phyloP scores from a whole-genome alignment of 1,139 yeast species.

The Geotrichum citri-aurantii region DNA sequence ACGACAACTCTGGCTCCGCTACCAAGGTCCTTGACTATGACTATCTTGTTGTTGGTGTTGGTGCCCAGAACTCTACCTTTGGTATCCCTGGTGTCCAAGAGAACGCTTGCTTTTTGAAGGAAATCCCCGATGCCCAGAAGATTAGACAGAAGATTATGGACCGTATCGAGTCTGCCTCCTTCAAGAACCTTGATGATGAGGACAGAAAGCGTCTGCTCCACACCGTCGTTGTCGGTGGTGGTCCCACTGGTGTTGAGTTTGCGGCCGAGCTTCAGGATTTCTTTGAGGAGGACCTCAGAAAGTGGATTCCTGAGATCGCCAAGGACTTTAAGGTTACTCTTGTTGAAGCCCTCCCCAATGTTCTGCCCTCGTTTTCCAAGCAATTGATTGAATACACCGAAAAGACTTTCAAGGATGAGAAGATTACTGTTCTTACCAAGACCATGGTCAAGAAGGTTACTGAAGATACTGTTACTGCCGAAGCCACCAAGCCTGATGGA shows the following conservation, averaged over 20 bases:
- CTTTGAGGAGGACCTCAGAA: conserved; percentile 80
- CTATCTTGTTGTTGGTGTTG: conserved; percentile 81
- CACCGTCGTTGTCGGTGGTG: conserved; percentile 90
- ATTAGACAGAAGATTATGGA: conserved; percentile 74
- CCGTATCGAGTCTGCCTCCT: conserved; percentile 75
- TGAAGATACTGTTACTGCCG: conserved; percentile 60
- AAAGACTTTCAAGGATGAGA: conserved; percentile 70
- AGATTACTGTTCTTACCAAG: conserved; percentile 70
- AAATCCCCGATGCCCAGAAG: conserved; percentile 72
- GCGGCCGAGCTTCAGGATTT: conserved; percentile 95
- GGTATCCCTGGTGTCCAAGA: conserved; percentile 92
- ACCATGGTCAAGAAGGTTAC: conserved; percentile 86
- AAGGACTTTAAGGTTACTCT: conserved; percentile 75
- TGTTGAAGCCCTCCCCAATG: conserved; percentile 88
- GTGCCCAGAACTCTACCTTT: conserved; percentile 87
- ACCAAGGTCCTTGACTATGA: conserved; percentile 47
- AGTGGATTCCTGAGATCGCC: conserved; percentile 85
- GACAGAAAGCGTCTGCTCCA: conserved; percentile 77
- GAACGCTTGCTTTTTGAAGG: conserved; percentile 73
- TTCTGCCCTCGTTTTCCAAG: conserved; percentile 79
- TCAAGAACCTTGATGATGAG: conserved; percentile 65
- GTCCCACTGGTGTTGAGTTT: conserved; percentile 95
- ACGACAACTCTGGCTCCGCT: conserved; percentile 14
- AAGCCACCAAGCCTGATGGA: conserved; percentile 66
- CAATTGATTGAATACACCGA: conserved; percentile 81